Evolutionary conservation across 176 grass and related monocot species (phyloP), one percentile per base, ranked within the genome.

Genomic region (Oryza meyeriana): DNA sequence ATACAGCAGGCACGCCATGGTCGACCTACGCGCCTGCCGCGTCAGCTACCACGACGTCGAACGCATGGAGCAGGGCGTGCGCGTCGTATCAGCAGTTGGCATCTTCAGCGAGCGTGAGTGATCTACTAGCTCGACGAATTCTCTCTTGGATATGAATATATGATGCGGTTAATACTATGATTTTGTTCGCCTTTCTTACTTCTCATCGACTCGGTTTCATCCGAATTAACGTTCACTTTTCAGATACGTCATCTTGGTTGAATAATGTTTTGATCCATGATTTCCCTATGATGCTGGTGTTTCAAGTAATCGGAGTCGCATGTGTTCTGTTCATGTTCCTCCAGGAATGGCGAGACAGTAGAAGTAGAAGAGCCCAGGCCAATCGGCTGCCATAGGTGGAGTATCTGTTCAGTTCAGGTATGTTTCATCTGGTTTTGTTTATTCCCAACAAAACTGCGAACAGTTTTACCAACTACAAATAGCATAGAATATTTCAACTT

Each of bases 1-100:
- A 3, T 72, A 74, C 64, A 35, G 62, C 58, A 70, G 78, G 66
- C 75, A 48, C 17, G 88, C 80, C 50, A 14, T 70, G 27, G 59
- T 88, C 20, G 78, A 79, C 71, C 72, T 89, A 29, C 81, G 88
- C n/a, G 61, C 71, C 18, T 91, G 92, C 78, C 36, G 81, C 69
- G 77, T 92, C 42, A 44, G 86, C 73, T 94, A 84, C 86, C 86
- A 78, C 22, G 69, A 86, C 13, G 63, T 55, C 4, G 1, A 17
- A 8, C 34, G 36, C 24, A 57, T 6, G 57, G 74, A 40, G n/a
- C 33, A 2, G 31, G 48, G 58, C 18, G 12, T 3, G 27, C 17
- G 2, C 33, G 26, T 27, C 4, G 32, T 24, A 6, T 20, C 20
- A 0, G 6, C 6, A 18, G 50, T 8, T 8, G 18, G 5, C 50